Base-by-base conservation (phyloP, 805 yeast species). In the Teunomyces stri region DNA sequence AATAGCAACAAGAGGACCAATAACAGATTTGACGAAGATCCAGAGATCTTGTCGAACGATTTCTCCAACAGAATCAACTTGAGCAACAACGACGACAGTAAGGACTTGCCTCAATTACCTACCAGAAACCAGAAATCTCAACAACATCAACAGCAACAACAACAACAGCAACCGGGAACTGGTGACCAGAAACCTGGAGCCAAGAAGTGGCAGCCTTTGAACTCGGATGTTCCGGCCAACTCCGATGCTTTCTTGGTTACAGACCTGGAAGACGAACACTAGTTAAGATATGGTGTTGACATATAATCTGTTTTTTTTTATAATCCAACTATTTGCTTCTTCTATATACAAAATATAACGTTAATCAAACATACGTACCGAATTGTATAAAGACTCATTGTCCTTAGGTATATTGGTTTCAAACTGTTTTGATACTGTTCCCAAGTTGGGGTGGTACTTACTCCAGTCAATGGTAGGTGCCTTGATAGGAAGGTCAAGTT, bases 1-100 rank as follows among this genome's bases (percentile, higher is more conserved):
- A 20, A 31, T 9, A 44, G 45, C 38, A 44, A 46, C 38, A 22
- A 20, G 22, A 55, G 48, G 22, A 46, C 41, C 30, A 50, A 44
- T 62, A 55, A 52, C 30, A 57, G 58, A 56, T 72, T 60, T 64
- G 85, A 80, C 52, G 80, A 78, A 41, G 85, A 81, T 43, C 84
- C 84, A 0, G 75, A 75, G 47, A 81, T 76, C 50, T 67, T 80
- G 48, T 70, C 44, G 39, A 45, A 71, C 51, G 80, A 78, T 49
- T 79, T 81, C 62, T 77, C 74, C 51, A 75, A 74, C 30, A 57
- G 50, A 21, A 70, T 80, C 46, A 69, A 70, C 46, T 66, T 80
- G 58, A 64, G 66, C 35, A 74, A 76, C 55, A 68, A 64, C 42
- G 65, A 64, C 16, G 59, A 51, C 37, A 18, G 13, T 22, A 53